phyloP scores from a whole-genome alignment of 495 filamentous ascomycete genomes.

The Trichoderma asperelloides region DNA sequence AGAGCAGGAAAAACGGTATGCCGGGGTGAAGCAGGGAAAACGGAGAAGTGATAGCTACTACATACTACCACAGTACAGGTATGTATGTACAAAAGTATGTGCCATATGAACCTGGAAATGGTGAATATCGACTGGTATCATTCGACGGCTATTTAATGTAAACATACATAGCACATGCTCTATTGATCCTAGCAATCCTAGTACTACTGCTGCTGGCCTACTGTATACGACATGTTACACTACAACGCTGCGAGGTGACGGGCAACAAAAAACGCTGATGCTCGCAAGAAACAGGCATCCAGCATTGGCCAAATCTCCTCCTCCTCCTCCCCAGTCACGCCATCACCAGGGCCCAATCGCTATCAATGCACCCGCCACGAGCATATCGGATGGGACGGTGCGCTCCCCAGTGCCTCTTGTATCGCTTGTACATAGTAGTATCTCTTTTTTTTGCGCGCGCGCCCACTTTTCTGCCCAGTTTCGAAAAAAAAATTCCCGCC shows the following conservation, averaged over 20 bases:
- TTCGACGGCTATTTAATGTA: too few species aligned
- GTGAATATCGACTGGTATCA: too few species aligned
- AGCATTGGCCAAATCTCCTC: not conserved
- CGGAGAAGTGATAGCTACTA: not conserved
- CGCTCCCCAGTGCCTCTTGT: not conserved
- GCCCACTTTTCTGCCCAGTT: too few species aligned
- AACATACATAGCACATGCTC: too few species aligned
- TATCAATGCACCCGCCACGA: constrained; percentile 6
- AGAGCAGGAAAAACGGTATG: not conserved
- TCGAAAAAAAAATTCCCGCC: not conserved
- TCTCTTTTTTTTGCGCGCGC: too few species aligned
- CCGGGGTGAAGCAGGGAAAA: not conserved
- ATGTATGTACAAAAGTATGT: too few species aligned
- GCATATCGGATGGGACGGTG: not conserved
- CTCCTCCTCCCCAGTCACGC: not conserved
- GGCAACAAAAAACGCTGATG: not conserved
- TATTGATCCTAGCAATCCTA: too few species aligned
- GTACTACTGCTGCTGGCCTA: too few species aligned
- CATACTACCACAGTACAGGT: not conserved
- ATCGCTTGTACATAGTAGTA: too few species aligned
- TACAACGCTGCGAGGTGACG: too few species aligned
- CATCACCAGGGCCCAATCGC: constrained; percentile 6
- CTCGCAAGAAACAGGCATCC: not conserved
- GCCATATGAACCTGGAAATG: too few species aligned
- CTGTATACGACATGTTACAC: not conserved